phyloP scores from a whole-genome alignment of 768 basidiomycete genomes.

The Termitomyces eurrhizus region DNA sequence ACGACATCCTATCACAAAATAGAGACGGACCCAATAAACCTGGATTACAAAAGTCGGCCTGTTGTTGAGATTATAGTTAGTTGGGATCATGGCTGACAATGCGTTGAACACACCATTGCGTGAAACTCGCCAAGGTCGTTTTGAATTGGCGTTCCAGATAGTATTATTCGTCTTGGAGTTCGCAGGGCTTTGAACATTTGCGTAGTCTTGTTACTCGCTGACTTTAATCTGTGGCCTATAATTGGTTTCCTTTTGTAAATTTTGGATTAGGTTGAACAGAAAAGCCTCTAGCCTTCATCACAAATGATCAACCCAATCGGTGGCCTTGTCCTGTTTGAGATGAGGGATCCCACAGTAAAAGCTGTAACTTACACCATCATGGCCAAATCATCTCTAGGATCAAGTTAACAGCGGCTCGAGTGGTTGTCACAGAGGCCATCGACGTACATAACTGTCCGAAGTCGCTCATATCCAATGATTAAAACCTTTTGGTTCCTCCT shows the following conservation, averaged over 20 bases:
- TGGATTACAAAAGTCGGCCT: slow-evolving; percentile 95
- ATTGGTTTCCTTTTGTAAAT: not conserved
- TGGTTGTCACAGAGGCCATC: not conserved
- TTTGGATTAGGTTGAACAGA: not conserved
- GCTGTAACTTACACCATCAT: slow-evolving; percentile 54
- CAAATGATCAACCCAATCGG: slow-evolving; percentile 92
- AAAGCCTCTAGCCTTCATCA: slow-evolving; percentile 69
- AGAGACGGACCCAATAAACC: slow-evolving; percentile 65
- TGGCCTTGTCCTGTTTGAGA: slow-evolving; percentile 46
- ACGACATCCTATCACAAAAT: not conserved
- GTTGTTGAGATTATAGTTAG: not conserved
- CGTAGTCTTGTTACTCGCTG: slow-evolving; percentile 86
- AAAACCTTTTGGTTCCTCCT: slow-evolving; percentile 81
- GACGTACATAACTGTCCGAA: slow-evolving; percentile 72
- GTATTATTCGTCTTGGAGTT: slow-evolving; percentile 76
- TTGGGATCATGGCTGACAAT: not conserved
- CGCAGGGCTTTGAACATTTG: slow-evolving; percentile 77
- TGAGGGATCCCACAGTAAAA: not conserved
- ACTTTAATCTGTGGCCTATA: slow-evolving; percentile 87
- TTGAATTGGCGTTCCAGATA: slow-evolving; percentile 97
- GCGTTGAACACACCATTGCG: slow-evolving; percentile 68
- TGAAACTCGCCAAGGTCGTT: slow-evolving; percentile 96
- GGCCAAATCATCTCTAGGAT: slow-evolving; percentile 39
- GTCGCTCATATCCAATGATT: slow-evolving; percentile 92
- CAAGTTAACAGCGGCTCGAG: not conserved